Evolutionary conservation across 495 filamentous ascomycete species (phyloP), one percentile per base, ranked within the genome.

Genomic region (Aspergillus coremiiformis): DNA sequence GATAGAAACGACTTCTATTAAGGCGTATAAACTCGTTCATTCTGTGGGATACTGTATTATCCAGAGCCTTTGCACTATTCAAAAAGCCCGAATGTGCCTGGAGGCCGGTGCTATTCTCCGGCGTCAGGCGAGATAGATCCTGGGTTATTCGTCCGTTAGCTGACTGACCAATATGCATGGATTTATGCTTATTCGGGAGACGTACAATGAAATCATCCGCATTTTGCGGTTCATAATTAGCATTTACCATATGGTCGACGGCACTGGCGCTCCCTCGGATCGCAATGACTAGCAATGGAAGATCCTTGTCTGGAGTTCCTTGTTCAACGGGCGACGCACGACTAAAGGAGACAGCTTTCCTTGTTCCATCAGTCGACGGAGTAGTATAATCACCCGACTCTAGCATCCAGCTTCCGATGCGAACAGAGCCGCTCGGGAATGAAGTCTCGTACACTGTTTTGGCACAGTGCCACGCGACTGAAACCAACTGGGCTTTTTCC

Each of bases 201-300:
- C 45, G 42, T 21, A 54, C 39, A 32, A 48, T 47, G 17, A 42
- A 54, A 3, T 15, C 12, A 47, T 19, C n/a, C 3, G 51, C 32
- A 54, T 42, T 21, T 17, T 19, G 37, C 30, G 45, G 44, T 2
- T 19, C 21, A 22, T 35, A 21, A 8, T 47, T 54, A 5, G 47
- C 35, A 47, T 45, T 44, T 8, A 45, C 49, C 41, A 52, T 52
- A 26, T 52, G 41, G 37, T 52, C 48, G 7, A 51, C 37, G 1
- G 37, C 15, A 44, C 37, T 51, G 2, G 23, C 27, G 22, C 26
- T 51, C 1, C 49, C 49, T 44, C 49, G 24, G 22, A 51, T 44
- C 6, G 49, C 49, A 22, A 51, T n/a, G 10, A 51, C 26, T n/a
- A 53, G 6, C 12, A 53, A 2, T 7, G 42, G 51, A 4, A 46